Percentiles rank a stretch among this genome's conserved stretches.
Conservation (phyloP, 345 rosid species). For the Fremontodendron californicum region DNA sequence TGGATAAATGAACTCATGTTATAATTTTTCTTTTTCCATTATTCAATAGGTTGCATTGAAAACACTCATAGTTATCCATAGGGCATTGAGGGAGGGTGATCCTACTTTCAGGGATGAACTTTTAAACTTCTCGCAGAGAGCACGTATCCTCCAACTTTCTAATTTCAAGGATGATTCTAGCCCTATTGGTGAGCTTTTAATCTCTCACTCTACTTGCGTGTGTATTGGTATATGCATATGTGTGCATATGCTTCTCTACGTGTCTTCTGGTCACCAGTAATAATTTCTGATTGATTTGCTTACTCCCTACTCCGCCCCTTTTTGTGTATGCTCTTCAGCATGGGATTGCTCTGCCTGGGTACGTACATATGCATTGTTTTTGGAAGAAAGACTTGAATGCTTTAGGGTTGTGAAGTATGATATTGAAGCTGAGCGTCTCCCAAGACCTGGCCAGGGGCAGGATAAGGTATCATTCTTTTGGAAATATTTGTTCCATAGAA, state of each 20-base stretch:
- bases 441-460: constrained; percentile 71
- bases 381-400: constrained; percentile 95
- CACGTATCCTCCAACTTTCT: constrained; percentile 84
- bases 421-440: constrained; percentile 89
- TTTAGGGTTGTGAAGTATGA: constrained; percentile 87
- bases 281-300: constrained; percentile 1
- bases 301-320: background rate
- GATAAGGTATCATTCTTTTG: constrained; percentile 54
- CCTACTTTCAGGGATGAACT: constrained; percentile 90
- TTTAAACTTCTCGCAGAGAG: constrained; percentile 73
- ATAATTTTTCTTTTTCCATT: background rate
- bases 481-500: background rate
- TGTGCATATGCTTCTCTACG: background rate
- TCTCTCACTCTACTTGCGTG: background rate
- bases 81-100: constrained; percentile 88
- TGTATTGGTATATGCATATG: background rate
- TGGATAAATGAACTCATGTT: background rate
- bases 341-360: constrained; percentile 99
- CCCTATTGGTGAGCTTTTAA: constrained; percentile 60
- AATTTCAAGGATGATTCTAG: constrained; percentile 98
- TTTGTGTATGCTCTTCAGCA: constrained; percentile 36
- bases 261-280: background rate
- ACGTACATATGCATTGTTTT: constrained; percentile 87
- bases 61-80: constrained; percentile 84
- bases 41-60: constrained; percentile 81